Base-by-base conservation (phyloP, 1,284 basidiomycete species). In the Mycocalia duriaeana region DNA sequence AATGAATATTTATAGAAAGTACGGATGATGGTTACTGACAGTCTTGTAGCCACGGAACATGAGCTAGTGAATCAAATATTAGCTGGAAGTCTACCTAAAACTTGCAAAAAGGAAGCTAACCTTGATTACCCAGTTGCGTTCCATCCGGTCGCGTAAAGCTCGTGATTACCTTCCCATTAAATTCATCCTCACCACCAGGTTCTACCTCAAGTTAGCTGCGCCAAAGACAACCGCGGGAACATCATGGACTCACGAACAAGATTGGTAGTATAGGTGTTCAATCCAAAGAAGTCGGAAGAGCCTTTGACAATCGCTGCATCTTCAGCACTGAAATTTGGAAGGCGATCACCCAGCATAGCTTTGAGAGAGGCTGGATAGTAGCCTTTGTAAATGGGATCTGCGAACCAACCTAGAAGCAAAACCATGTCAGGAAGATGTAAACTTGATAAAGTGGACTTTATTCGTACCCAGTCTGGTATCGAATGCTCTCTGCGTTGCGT, bases 261-360 rank as follows among this genome's bases (percentile, higher is more conserved):
- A 60, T 87, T 83, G 37, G 78, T 84, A 2, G 85, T 84, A 65
- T 89, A 89, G 8, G 82, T 83, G 65, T 87, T 84, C 70, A 82
- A 75, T 25, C 79, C 82, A 57, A 83, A 81, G 64, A 86, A 87
- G 56, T 86, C 85, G 2, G 81, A 82, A 5, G 79, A 82, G 34
- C 79, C 85, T 50, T 79, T 78, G 47, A 90, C 79, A 36, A 89
- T 64, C 20, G 63, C 63, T 36, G 75, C 54, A 57, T 90, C 85
- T 47, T 81, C 82, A 4, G 68, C 55, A 1, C 83, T 81, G 56
- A 89, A 86, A 18, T 69, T 64, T 5, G 85, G 85, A 14, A 91
- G 73, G 35, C 84, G 77, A 49, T 78, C 76, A 24, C 81, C 80
- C 25, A 86, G 69, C 59, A 81, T 74, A 50, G 74, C 63, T 42